These are phyloP conservation scores for Apostasia ramifera DNA, from an alignment of 106 monocot species.

Conservation along the genomic window DNA sequence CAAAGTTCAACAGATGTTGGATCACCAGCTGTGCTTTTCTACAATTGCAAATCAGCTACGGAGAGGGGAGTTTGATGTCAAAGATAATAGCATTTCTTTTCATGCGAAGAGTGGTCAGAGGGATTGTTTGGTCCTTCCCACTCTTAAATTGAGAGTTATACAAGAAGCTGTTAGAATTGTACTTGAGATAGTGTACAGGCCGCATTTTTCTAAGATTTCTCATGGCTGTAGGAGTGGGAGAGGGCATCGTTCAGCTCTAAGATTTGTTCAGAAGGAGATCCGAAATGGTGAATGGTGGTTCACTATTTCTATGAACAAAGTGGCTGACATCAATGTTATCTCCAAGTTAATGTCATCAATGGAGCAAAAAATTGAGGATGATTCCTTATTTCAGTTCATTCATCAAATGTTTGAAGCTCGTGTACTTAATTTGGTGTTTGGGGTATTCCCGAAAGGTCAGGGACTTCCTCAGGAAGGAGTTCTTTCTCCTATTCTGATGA, in stretches of 20 bases:
- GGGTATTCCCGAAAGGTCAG: conserved; percentile 80
- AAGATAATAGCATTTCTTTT: conserved; percentile 27
- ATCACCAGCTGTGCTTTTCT: conserved; percentile 48
- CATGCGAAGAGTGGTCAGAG: conserved; percentile 21
- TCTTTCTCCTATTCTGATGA: conserved; percentile 86
- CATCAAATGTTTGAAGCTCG: conserved; percentile 56
- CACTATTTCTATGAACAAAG: conserved; percentile 57
- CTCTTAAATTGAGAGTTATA: conserved; percentile 53
- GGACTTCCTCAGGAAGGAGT: conserved; percentile 96
- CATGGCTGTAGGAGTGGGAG: conserved; percentile 90
- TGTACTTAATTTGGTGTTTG: conserved; percentile 79
- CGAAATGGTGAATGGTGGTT: conserved; percentile 62
- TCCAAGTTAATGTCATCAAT: conserved; percentile 52
- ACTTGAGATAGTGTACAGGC: conserved; percentile 84
- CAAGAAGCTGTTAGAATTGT: conserved; percentile 72
- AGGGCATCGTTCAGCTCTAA: conserved; percentile 66
- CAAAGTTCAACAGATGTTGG: conserved; percentile 47
- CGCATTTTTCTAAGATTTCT: conserved; percentile 84
- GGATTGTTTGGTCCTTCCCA: conserved; percentile 65
- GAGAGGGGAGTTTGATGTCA: conserved; percentile 43
- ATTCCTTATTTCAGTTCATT: conserved; percentile 43
- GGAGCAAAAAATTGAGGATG: conserved; percentile 70
- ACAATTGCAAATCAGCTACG: conserved; percentile 49
- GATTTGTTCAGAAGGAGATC: conserved; percentile 42
- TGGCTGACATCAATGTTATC: conserved; percentile 32